A percentile compares a stretch with the other conserved stretches of the same genome.
Conservation (phyloP, 2,329 filamentous ascomycete genomes). For the Aschersonia sp. region DNA sequence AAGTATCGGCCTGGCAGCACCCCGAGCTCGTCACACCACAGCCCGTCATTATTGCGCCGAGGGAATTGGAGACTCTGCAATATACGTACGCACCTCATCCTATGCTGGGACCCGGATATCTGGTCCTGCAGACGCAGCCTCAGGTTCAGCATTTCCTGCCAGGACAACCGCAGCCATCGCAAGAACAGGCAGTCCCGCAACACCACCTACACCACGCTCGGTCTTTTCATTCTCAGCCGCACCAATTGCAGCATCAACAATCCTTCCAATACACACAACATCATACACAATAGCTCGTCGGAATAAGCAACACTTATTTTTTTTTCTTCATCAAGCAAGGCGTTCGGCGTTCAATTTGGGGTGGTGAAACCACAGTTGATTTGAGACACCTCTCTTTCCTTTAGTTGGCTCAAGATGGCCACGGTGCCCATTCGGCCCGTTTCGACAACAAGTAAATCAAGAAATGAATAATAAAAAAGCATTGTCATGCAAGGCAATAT, state of each 20-base stretch:
- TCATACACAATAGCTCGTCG: conserved; percentile 1
- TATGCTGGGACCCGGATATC: conserved; percentile 4
- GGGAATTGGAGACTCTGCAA: conserved; percentile 3
- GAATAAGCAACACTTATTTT: neutral
- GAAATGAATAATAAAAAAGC: too few relatives aligned
- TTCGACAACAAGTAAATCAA: too few relatives aligned
- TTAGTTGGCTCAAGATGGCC: too few relatives aligned
- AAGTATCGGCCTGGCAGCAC: conserved; percentile 1
- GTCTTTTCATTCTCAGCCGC: neutral
- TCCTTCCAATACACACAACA: conserved; percentile 1
- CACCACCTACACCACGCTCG: neutral
- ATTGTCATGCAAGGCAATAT: too few relatives aligned
- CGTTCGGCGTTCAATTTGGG: neutral
- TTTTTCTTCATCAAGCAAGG: neutral
- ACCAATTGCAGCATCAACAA: neutral
- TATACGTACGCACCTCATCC: conserved; percentile 5
- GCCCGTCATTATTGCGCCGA: neutral
- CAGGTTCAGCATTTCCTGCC: conserved; percentile 2
- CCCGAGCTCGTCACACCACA: conserved; percentile 1
- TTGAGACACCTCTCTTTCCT: too few relatives aligned
- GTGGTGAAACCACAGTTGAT: too few relatives aligned
- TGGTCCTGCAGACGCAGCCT: conserved; percentile 3
- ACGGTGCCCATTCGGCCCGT: too few relatives aligned
- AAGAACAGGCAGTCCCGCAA: neutral
- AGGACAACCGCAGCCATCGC: neutral